These are phyloP conservation scores for Lachnellula subtilissima DNA, from an alignment of 2,329 filamentous ascomycete genomes.

Conservation along the genomic window DNA sequence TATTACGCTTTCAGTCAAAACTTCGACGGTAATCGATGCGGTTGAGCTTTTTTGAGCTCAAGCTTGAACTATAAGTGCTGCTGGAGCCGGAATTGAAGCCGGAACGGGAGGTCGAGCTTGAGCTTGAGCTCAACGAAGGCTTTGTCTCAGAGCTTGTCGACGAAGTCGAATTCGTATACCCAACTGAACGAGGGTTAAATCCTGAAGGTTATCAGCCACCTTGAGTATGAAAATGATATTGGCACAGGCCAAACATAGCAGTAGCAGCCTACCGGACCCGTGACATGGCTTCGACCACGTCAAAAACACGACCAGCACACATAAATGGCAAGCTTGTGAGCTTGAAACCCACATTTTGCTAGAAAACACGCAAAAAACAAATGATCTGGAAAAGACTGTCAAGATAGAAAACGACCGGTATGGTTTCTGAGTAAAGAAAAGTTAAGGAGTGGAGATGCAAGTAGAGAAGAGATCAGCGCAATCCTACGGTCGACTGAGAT, in stretches of 20 bases:
- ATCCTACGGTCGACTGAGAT: background rate
- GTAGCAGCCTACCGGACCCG: background rate
- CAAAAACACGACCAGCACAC: background rate
- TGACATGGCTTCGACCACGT: background rate
- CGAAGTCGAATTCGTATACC: background rate
- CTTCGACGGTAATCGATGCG: background rate
- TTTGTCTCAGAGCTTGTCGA: background rate
- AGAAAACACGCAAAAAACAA: background rate
- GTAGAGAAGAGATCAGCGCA: background rate
- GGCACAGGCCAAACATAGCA: background rate
- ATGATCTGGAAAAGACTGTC: background rate
- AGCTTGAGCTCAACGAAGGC: background rate
- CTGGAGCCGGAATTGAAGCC: too few species aligned
- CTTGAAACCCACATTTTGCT: background rate
- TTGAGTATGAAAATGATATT: background rate
- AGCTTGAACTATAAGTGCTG: background rate
- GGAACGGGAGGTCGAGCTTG: too few species aligned
- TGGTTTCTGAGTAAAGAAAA: background rate
- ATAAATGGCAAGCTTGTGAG: background rate
- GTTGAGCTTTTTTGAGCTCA: background rate
- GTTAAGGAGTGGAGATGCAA: background rate
- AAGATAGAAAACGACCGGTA: background rate
- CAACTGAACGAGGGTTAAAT: background rate
- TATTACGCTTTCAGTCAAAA: background rate
- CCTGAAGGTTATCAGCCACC: background rate